Base-by-base conservation (phyloP, 202 grass and related monocot species). In the Musa balbisiana region DNA sequence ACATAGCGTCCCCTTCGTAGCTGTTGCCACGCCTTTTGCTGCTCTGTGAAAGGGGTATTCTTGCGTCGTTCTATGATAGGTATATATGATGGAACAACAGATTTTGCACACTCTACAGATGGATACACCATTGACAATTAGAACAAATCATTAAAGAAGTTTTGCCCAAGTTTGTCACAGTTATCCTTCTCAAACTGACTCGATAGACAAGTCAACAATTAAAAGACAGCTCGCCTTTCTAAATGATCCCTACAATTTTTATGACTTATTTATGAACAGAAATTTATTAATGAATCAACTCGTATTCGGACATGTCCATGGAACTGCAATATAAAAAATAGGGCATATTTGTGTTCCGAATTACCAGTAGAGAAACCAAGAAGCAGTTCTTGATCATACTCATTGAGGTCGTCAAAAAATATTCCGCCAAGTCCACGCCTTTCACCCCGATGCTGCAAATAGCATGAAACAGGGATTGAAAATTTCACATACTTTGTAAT, bases 311-410 rank as follows among this genome's bases (percentile, higher is more conserved):
- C 33, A 43, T 43, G 33, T 43, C 33, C 33, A 43, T 6, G 33
- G 33, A 43, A 43, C 33, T 43, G 33, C 33, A 43, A 43, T 43
- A 43, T 43, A 43, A 43, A 43, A 43, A 6, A 6, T 43, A 43
- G 33, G 5, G 0, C 33, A 43, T 8, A 51, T 69, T 11, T n/a
- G 27, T 51, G 6, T 69, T 29, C 33, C 51, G 15, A 53, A 66
- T 69, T 79, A 99, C 95, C 91, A 77, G 95, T 92, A 60, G 89
- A 79, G 71, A 99, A 99, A 76, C 73, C 78, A 73, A 99, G 89
- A 87, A 99, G 91, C 87, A 92, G 90, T 84, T 99, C 95, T 88
- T 99, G 95, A 81, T 99, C 91, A 83, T 90, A 90, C 72, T 92
- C 64, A 17, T 95, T 99, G 79, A 99, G 80, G 73, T 99, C 95